Percentiles rank a stretch among this genome's conserved stretches.
Conservation (phyloP, 2,329 filamentous ascomycete species). For the Clarireedia monteithiana region DNA sequence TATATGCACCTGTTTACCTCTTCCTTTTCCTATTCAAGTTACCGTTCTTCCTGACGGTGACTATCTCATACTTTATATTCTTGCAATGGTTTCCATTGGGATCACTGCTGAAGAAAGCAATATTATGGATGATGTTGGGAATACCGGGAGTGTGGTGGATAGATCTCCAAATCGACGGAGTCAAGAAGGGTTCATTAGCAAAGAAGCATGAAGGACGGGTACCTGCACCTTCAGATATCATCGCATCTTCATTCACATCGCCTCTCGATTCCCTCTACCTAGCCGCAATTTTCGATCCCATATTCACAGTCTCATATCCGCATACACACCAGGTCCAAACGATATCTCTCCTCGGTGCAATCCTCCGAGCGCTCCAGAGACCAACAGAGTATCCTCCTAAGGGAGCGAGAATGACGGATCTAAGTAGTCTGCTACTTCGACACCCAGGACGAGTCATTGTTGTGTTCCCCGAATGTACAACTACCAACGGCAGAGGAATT, state of each 20-base stretch:
- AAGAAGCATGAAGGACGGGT: constrained; percentile 66
- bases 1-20: constrained; percentile 57
- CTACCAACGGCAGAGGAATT: constrained; percentile 87
- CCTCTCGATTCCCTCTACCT: constrained; percentile 92
- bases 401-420: constrained; percentile 46
- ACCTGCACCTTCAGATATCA: constrained; percentile 71
- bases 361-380: constrained; percentile 61
- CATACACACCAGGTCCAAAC: constrained; percentile 63
- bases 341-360: constrained; percentile 69
- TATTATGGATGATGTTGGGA: constrained; percentile 79
- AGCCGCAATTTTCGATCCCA: constrained; percentile 89
- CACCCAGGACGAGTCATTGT: constrained; percentile 72
- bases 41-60: constrained; percentile 64
- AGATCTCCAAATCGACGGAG: constrained; percentile 94
- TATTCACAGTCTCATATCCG: constrained; percentile 85
- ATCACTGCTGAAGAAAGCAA: constrained; percentile 65
- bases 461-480: constrained; percentile 89
- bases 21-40: constrained; percentile 76
- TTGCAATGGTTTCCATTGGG: constrained; percentile 75
- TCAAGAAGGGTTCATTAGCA: constrained; percentile 80
- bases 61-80: constrained; percentile 66
- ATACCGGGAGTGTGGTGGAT: constrained; percentile 97
- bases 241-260: constrained; percentile 85
- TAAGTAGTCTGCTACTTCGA: constrained; percentile 53
- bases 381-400: constrained; percentile 42